A percentile compares a stretch with the other conserved stretches of the same genome.
Evolutionary conservation across 139 green algal genomes (phyloP).

Genomic region (Asterochloris erici): DNA sequence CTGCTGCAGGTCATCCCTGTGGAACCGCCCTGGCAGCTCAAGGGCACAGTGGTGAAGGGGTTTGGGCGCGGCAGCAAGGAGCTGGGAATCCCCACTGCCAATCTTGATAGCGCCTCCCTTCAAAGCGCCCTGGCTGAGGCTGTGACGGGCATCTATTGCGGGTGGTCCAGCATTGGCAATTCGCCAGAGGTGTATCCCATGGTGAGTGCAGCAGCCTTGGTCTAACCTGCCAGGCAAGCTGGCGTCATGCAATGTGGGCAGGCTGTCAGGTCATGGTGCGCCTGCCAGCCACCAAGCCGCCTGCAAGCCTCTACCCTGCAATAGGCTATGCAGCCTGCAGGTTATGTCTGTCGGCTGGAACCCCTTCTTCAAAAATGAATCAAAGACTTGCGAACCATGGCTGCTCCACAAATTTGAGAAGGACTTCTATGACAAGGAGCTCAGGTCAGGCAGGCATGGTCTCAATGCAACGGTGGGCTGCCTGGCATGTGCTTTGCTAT

Average conservation of each 20-base stretch:
- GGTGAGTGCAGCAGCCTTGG: constrained; percentile 3
- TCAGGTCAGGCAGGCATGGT: constrained; percentile 24
- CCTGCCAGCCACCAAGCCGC: not conserved
- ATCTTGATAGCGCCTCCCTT: constrained; percentile 68
- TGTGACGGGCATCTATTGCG: constrained; percentile 80
- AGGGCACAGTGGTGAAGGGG: constrained; percentile 84
- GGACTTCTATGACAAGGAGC: constrained; percentile 78
- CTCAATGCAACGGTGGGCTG: too few relatives aligned
- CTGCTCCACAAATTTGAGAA: constrained; percentile 74
- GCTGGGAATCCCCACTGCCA: constrained; percentile 92
- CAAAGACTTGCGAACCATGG: constrained; percentile 71
- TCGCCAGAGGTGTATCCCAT: constrained; percentile 38
- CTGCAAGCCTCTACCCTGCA: too few relatives aligned
- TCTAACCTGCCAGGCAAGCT: not conserved
- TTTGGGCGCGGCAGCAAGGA: constrained; percentile 88
- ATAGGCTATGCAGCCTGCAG: too few relatives aligned
- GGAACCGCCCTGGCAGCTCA: constrained; percentile 56
- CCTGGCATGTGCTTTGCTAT: too few relatives aligned
- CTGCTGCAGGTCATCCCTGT: constrained; percentile 37
- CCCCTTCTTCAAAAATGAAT: constrained; percentile 77
- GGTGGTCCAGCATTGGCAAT: constrained; percentile 54
- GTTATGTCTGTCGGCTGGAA: constrained; percentile 84
- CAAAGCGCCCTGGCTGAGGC: constrained; percentile 52
- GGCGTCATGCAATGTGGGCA: too few relatives aligned
- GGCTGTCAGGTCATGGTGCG: too few relatives aligned